These are phyloP conservation scores for Tetracladium setigerum DNA, from an alignment of 495 filamentous ascomycete species.

Conservation along the genomic window DNA sequence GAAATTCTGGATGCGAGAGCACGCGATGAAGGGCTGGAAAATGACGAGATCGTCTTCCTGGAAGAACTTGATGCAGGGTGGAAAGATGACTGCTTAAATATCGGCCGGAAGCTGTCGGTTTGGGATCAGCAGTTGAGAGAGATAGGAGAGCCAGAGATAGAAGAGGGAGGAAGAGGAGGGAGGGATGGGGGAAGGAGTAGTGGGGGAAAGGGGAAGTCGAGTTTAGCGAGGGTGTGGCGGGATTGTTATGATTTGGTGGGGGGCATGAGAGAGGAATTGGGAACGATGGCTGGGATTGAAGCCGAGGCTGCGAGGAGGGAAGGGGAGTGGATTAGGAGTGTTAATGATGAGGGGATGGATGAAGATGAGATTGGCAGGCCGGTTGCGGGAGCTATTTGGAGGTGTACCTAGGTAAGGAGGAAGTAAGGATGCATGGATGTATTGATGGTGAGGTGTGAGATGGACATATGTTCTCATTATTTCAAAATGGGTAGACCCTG, in stretches of 20 bases:
- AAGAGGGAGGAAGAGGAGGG: conserved; percentile 1
- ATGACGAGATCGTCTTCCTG: conserved; percentile 27
- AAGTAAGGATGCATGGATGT: too few species aligned
- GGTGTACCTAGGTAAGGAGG: conserved; percentile 12
- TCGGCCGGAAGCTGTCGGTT: conserved; percentile 33
- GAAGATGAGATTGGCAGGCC: conserved; percentile 9
- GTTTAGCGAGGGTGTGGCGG: conserved; percentile 31
- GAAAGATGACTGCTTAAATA: conserved; percentile 34
- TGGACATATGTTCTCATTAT: too few species aligned
- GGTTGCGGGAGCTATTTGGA: conserved; percentile 21
- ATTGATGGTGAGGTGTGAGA: too few species aligned
- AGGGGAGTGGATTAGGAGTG: conserved; percentile 37
- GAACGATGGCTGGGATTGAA: conserved; percentile 40
- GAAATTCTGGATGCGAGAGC: conserved; percentile 29
- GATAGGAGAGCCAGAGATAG: conserved; percentile 17
- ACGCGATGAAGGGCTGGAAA: conserved; percentile 19
- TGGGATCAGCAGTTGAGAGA: conserved; percentile 31
- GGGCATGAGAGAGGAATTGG: conserved; percentile 41
- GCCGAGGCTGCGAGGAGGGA: conserved; percentile 34
- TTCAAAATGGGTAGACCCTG: too few species aligned
- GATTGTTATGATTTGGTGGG: conserved; percentile 30
- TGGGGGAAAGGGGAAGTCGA: conserved; percentile 9
- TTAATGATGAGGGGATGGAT: conserved; percentile 27
- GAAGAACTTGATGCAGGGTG: conserved; percentile 33
- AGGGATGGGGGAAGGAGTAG: background rate